Base-by-base conservation (phyloP, 2,329 filamentous ascomycete species). In the Claviceps spartinae region DNA sequence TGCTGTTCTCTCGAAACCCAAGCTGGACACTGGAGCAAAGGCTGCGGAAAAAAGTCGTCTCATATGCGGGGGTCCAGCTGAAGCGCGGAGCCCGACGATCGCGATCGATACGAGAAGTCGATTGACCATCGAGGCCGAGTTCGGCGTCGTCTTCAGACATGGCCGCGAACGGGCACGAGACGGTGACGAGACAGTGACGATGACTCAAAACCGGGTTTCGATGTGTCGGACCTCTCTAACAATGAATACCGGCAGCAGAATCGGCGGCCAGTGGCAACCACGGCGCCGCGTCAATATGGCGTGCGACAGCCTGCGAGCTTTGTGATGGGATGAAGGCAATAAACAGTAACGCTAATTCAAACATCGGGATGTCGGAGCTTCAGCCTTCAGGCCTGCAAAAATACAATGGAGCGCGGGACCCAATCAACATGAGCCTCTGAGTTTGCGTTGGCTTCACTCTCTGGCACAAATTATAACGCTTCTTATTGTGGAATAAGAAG, bases 41-140 rank as follows among this genome's bases (percentile, higher is more conserved):
- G 48, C 77, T 81, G 51, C 72, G 70, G 65, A 81, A 81, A 63
- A 81, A 81, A 53, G 78, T 81, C 51, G 72, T 71, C 64, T 81
- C 78, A 67, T 74, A 81, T 20, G 73, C 71, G 1, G 72, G 69
- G 51, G 76, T 80, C 78, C 78, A 81, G 62, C 75, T 79, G 63
- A 81, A 81, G 54, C 78, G 74, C 50, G 77, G 77, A 36, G 70
- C 68, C 49, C 70, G 67, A 55, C 67, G 62, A 55, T 69, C 67
- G 56, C 67, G 67, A 55, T 69, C 67, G 54, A 69, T 62, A 51
- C 64, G 63, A 48, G 60, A 57, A 49, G 60, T 57, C 47, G 56
- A 57, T 51, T 64, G 63, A 50, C 64, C 65, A 55, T 69, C 67
- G 47, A 62, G 61, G 61, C 62, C 66, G 56, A 67, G 60, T 54